These are phyloP conservation scores for Aristolochia californica DNA, from an alignment of 164 flowering plant genomes.

Conservation along the genomic window DNA sequence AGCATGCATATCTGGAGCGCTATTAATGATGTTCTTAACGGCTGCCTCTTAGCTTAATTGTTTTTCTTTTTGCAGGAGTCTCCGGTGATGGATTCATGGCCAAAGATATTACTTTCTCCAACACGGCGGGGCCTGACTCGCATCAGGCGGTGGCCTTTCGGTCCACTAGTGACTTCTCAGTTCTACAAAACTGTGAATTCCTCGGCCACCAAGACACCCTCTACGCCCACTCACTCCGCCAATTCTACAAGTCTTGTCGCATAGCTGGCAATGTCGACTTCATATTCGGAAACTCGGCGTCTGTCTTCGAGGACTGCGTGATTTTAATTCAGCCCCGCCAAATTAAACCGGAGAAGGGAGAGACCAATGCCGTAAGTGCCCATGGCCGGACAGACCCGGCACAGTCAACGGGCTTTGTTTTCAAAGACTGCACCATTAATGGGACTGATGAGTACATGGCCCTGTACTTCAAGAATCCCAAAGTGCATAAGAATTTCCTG, in stretches of 20 bases:
- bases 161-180: conserved; percentile 9
- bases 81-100: conserved; percentile 20
- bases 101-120: conserved; percentile 10
- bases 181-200: conserved; percentile 12
- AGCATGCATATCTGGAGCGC: too few relatives aligned
- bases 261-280: conserved; percentile 12
- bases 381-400: conserved; percentile 71
- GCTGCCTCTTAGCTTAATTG: neutral
- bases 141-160: conserved; percentile 18
- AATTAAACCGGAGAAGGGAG: conserved; percentile 9
- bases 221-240: conserved; percentile 17
- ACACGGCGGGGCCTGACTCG: conserved; percentile 15
- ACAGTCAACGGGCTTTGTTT: conserved; percentile 72
- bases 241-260: conserved; percentile 12
- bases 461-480: conserved; percentile 33
- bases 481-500: conserved; percentile 51
- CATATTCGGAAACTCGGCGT: conserved; percentile 17
- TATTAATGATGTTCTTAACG: too few relatives aligned
- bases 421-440: conserved; percentile 48
- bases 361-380: conserved; percentile 11
- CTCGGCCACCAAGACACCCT: conserved; percentile 19
- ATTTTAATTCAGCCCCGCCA: conserved; percentile 12
- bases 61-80: conserved; percentile 4
- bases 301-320: conserved; percentile 8
- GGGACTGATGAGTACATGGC: conserved; percentile 70